Base-by-base conservation (phyloP, 2,329 filamentous ascomycete genomes). In the Thelonectria discophora region DNA sequence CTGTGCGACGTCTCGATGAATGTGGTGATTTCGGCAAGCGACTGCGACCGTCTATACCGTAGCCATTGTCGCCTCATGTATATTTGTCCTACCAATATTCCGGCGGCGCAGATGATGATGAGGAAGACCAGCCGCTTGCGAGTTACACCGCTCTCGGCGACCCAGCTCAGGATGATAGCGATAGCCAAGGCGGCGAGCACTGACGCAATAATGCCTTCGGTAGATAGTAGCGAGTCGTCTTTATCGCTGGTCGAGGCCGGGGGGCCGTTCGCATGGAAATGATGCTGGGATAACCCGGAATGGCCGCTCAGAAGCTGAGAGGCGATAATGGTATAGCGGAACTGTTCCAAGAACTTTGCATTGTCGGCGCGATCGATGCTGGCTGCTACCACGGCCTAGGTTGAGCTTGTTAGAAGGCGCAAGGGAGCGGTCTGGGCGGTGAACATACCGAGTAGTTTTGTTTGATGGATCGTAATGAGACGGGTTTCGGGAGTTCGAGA, bases 291-390 rank as follows among this genome's bases (percentile, higher is more conserved):
- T 15, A 76, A 58, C 42, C 85, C 86, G 4, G 86, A 84, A 67
- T 90, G 86, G 42, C 90, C 90, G 71, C 88, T 93, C 42, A 97
- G 82, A 13, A 97, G 84, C 75, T 97, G 93, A 20, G 94, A 97
- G 52, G 93, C 93, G 72, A 97, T 91, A 66, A 97, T 92, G 20
- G 92, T 90, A 78, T 97, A 97, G 65, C 94, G 91, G 73, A 97
- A 97, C 73, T 93, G 91, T 77, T 97, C 94, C 61, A 97, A 84
- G 72, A 97, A 97, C 67, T 89, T 89, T 68, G 90, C 85, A 74
- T 94, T 96, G 70, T 97, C 93, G 69, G 86, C 88, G 66, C 89
- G 85, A 57, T 91, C 89, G 65, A 97, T 84, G 63, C 87, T 86
- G 42, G 89, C 88, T 66, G 90, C 90, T 60, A 94, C 84, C 10